Evolutionary conservation across 75 land plant genomes (phyloP), one percentile per base, ranked within the genome.

Genomic region (Selaginella moellendorffii): DNA sequence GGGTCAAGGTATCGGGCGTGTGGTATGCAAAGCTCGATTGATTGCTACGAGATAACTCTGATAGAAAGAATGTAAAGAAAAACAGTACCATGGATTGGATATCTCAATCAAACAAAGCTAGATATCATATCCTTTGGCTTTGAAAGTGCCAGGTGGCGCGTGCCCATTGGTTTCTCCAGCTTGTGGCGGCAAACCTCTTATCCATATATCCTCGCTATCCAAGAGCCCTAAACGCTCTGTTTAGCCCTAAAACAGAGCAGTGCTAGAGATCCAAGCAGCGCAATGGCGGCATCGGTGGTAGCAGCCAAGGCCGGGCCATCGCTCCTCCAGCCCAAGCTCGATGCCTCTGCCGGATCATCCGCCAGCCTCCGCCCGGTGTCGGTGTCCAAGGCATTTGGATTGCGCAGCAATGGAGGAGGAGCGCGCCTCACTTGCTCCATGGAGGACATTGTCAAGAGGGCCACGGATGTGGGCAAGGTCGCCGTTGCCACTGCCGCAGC

Each of bases 401-500:
- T 79, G 27, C 81, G 78, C 28, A 52, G 77, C 52, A 36, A 36
- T 36, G n/a, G n/a, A n/a, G n/a, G n/a, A n/a, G 28, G 51, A 18
- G 63, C 76, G 21, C 67, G 85, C 60, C 46, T 92, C 60, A 76
- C 82, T 52, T 92, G 98, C 85, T 81, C 81, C 14, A 68, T 83
- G 29, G 84, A 85, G 28, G 54, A 81, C 30, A 86, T 85, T 66
- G 54, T 87, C 64, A 75, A 76, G 69, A 85, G 79, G 68, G 77
- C 68, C 63, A 69, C 65, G 26, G 90, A 83, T 26, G 96, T 82
- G 30, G 67, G 83, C 51, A 92, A 85, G 79, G 54, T 86, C 18
- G 98, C 90, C 8, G 89, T 88, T 23, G 72, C 85, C 52, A 83
- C 84, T 26, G 81, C 88, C 30, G 96, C 90, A 53, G 76, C 90